Conservation (phyloP, 352 stramenopile genomes). For the Peronospora belbahrii region DNA sequence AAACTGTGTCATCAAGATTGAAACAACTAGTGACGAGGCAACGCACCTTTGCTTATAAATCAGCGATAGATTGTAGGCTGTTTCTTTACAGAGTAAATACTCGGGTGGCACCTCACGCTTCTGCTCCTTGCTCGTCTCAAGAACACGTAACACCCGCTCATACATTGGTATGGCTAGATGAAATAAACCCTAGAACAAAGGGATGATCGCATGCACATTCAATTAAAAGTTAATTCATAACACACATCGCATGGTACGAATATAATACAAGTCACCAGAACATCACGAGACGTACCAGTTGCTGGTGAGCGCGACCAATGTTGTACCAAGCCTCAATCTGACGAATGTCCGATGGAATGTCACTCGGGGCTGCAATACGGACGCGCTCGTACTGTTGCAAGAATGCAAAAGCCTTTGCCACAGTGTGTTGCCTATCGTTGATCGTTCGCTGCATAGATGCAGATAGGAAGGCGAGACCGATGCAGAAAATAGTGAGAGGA, state of each 20-base stretch:
- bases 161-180: slow-evolving; percentile 86
- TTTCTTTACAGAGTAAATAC: slow-evolving; percentile 74
- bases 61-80: slow-evolving; percentile 83
- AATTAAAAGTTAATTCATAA: not conserved
- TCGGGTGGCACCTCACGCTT: slow-evolving; percentile 41
- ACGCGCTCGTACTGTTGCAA: slow-evolving; percentile 73
- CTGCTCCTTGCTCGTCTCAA: slow-evolving; percentile 48
- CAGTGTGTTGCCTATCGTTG: slow-evolving; percentile 76
- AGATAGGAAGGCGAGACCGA: slow-evolving; percentile 74
- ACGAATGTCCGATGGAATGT: slow-evolving; percentile 52
- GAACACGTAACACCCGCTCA: slow-evolving; percentile 75
- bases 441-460: slow-evolving; percentile 83
- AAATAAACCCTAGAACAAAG: slow-evolving; percentile 56
- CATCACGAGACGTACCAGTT: slow-evolving; percentile 49
- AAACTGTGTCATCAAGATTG: not conserved
- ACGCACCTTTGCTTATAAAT: slow-evolving; percentile 84
- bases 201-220: slow-evolving; percentile 3
- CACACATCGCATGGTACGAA: not conserved
- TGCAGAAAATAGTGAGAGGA: slow-evolving; percentile 76
- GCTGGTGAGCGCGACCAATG: slow-evolving; percentile 76
- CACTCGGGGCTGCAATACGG: slow-evolving; percentile 37
- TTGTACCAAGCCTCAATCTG: slow-evolving; percentile 84
- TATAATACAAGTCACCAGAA: not conserved
- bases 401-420: slow-evolving; percentile 82
- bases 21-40: not conserved